Evolutionary conservation across 345 rosid genomes (phyloP), one percentile per base, ranked within the genome.

Genomic region (Gossypium turneri): DNA sequence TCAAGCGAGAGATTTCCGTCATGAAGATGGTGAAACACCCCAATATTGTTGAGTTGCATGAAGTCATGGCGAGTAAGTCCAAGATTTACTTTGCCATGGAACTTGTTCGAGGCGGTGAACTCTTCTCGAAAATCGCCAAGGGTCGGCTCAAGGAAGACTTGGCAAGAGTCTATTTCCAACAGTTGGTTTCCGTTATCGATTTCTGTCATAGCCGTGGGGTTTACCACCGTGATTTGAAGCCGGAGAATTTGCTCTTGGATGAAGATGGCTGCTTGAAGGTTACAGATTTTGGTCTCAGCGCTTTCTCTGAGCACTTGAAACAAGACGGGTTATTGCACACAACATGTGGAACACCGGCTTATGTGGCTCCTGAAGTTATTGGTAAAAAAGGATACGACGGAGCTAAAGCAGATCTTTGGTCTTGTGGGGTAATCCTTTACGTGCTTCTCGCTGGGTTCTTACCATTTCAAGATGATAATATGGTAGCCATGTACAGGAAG

Each of bases 31-130:
- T 94, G 76, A 73, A 83, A 67, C 97, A 94, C 82, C 88, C 90
- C 0, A 78, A 92, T 74, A 94, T 94, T 52, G 98, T 94, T 11
- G 94, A 92, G 76, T 84, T 92, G 8, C 88, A 90, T 71, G 98
- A 92, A 59, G 98, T 94, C 9, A 92, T 94, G 98, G 98, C 98
- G 0, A 94, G 97, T 60, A 94, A 90, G 64, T 88, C 97, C 20
- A 94, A 90, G 88, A 92, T 94, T 83, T 94, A 94, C 76, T 86
- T 94, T 79, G 91, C 97, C 12, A 94, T 90, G 98, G 97, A 94
- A 79, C 95, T 94, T 0, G 97, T 90, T 1, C 85, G 92, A 3
- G 98, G 97, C 56, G 97, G 98, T 15, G 98, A 94, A 73, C 80
- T 94, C 50, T 94, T 92, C 84, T 79, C 84, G 8, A 90, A 86